Percentiles rank a stretch among this genome's conserved stretches.
Evolutionary conservation across 768 basidiomycete species (phyloP).

Genomic region (Tephrocybe sp.): DNA sequence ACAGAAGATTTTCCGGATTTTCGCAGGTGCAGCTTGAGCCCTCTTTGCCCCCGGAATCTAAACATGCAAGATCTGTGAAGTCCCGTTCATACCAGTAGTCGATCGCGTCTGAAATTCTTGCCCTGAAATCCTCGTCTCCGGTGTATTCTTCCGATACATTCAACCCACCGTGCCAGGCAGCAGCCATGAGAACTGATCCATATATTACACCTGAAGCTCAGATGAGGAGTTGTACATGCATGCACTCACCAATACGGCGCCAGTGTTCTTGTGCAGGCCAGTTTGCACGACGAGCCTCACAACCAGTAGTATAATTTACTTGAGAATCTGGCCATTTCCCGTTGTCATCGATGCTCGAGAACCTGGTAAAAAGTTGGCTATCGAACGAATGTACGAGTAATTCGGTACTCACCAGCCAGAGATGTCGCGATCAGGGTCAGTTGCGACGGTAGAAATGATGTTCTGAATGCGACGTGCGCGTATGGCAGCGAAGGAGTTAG

Average conservation of each 20-base stretch:
- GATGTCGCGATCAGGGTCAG: slow-evolving; percentile 10
- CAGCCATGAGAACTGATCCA: slow-evolving; percentile 41
- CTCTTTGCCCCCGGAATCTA: slow-evolving; percentile 40
- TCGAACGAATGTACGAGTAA: not conserved
- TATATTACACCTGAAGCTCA: not conserved
- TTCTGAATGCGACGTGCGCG: slow-evolving; percentile 16
- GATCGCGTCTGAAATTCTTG: slow-evolving; percentile 38
- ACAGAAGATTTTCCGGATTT: slow-evolving; percentile 33
- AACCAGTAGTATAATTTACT: slow-evolving; percentile 52
- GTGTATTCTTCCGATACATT: slow-evolving; percentile 34
- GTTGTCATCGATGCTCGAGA: slow-evolving; percentile 19
- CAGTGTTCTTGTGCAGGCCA: slow-evolving; percentile 59
- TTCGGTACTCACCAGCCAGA: slow-evolving; percentile 12
- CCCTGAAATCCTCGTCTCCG: slow-evolving; percentile 29
- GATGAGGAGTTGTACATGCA: not conserved
- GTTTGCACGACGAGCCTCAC: slow-evolving; percentile 47
- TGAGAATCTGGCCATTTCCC: slow-evolving; percentile 42
- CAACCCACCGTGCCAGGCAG: slow-evolving; percentile 50
- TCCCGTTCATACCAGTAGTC: slow-evolving; percentile 53
- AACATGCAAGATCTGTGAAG: slow-evolving; percentile 42
- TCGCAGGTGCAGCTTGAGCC: slow-evolving; percentile 44
- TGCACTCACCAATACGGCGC: slow-evolving; percentile 37
- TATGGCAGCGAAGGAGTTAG: slow-evolving; percentile 10
- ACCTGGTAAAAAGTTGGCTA: slow-evolving; percentile 11
- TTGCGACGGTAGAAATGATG: slow-evolving; percentile 14